Conservation (phyloP, 2,329 filamentous ascomycete species). For the Neurospora sp. region DNA sequence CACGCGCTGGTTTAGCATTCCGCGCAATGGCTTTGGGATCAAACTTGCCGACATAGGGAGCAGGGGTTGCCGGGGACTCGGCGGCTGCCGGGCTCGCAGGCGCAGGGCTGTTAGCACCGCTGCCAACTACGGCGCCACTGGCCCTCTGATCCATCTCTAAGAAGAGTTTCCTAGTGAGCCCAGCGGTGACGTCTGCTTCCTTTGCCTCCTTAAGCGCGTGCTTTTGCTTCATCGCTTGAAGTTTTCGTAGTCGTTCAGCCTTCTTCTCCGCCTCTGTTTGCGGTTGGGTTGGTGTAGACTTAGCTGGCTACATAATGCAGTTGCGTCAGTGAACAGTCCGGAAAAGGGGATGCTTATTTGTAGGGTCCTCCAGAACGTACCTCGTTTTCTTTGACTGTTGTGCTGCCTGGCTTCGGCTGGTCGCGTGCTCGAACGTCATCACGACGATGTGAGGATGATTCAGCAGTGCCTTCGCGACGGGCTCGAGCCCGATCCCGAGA, state of each 20-base stretch:
- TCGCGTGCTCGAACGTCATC: slow-evolving; percentile 51
- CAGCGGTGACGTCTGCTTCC: slow-evolving; percentile 56
- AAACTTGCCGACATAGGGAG: slow-evolving; percentile 67
- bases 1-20: slow-evolving; percentile 54
- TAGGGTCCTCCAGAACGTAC: slow-evolving; percentile 32
- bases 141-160: slow-evolving; percentile 67
- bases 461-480: slow-evolving; percentile 61
- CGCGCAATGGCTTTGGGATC: slow-evolving; percentile 81
- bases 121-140: slow-evolving; percentile 26
- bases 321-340: neutral
- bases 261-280: slow-evolving; percentile 67
- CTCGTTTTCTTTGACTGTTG: slow-evolving; percentile 42
- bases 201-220: slow-evolving; percentile 68
- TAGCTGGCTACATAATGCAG: slow-evolving; percentile 37
- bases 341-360: neutral
- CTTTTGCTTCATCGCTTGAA: slow-evolving; percentile 90
- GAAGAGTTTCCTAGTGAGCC: slow-evolving; percentile 56
- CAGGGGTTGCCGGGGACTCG: slow-evolving; percentile 41
- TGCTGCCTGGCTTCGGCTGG: slow-evolving; percentile 38
- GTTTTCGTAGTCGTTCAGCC: slow-evolving; percentile 67
- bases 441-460: slow-evolving; percentile 57
- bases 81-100: slow-evolving; percentile 36
- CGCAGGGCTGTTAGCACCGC: slow-evolving; percentile 11
- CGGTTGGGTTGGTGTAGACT: slow-evolving; percentile 37
- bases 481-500: slow-evolving; percentile 56